Conservation (phyloP, 2,329 filamentous ascomycete genomes). For the Arachnomyces sp. region DNA sequence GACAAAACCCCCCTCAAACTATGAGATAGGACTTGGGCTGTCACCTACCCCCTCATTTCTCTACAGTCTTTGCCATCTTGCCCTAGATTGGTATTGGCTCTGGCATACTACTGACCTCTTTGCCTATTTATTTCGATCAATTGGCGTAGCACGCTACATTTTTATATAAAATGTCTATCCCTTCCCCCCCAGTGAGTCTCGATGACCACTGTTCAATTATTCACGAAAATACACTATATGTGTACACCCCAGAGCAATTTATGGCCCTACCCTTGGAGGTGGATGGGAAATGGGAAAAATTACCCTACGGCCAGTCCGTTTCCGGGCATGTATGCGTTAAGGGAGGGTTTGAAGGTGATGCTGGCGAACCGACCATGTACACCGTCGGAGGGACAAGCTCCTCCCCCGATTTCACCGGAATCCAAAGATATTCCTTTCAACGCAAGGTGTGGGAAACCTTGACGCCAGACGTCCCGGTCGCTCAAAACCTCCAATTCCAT, state of each 20-base stretch:
- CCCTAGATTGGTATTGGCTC: slow-evolving; percentile 5
- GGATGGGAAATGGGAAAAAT: slow-evolving; percentile 62
- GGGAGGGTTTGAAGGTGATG: slow-evolving; percentile 50
- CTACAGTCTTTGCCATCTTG: slow-evolving; percentile 14
- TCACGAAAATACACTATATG: slow-evolving; percentile 73
- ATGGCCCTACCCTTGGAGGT: slow-evolving; percentile 61
- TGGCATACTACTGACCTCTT: background rate
- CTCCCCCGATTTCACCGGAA: slow-evolving; percentile 55
- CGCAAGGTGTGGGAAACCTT: slow-evolving; percentile 50
- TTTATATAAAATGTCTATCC: slow-evolving; percentile 56
- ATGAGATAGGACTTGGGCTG: slow-evolving; percentile 32
- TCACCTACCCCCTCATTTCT: slow-evolving; percentile 13
- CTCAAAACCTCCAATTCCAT: slow-evolving; percentile 65
- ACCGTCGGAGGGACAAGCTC: slow-evolving; percentile 68
- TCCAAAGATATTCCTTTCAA: slow-evolving; percentile 60
- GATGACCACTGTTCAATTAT: slow-evolving; percentile 74
- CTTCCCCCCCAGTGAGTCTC: slow-evolving; percentile 60
- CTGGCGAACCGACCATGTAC: slow-evolving; percentile 58
- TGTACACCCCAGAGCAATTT: slow-evolving; percentile 67
- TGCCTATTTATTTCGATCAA: background rate
- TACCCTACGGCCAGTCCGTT: slow-evolving; percentile 60
- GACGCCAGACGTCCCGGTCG: slow-evolving; percentile 41
- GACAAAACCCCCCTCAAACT: slow-evolving; percentile 8
- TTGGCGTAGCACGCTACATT: slow-evolving; percentile 4
- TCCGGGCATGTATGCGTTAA: slow-evolving; percentile 70